These are phyloP conservation scores for Apocynum venetum DNA, from an alignment of 257 asterid genomes.

Conservation along the genomic window DNA sequence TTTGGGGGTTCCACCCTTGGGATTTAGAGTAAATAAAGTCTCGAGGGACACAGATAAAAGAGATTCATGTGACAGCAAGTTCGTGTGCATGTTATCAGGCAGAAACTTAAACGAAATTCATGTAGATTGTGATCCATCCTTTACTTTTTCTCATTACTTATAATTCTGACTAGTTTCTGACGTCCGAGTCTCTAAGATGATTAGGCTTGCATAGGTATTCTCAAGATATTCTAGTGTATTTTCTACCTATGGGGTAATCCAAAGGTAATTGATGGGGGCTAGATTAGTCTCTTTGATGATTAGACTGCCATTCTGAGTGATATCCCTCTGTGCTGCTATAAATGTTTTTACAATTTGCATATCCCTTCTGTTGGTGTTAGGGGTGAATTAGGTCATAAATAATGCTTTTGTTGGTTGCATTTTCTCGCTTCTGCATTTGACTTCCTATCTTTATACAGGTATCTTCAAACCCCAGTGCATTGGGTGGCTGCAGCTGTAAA, in stretches of 20 bases:
- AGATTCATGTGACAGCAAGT: background rate
- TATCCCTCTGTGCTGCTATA: background rate
- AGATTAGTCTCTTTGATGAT: background rate
- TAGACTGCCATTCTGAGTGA: background rate
- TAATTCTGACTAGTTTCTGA: background rate
- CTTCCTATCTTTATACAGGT: conserved; percentile 42
- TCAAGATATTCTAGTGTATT: background rate
- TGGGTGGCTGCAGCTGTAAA: conserved; percentile 96
- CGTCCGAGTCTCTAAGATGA: background rate
- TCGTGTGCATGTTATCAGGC: background rate
- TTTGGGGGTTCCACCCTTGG: background rate
- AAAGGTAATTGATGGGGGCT: background rate
- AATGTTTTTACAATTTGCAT: background rate
- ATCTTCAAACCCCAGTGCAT: conserved; percentile 86
- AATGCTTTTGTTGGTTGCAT: background rate
- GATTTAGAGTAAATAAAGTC: background rate
- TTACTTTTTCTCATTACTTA: background rate
- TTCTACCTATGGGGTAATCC: background rate
- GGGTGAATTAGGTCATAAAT: background rate
- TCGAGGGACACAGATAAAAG: background rate
- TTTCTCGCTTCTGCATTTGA: background rate
- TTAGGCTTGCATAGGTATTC: background rate
- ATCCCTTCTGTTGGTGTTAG: background rate
- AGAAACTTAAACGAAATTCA: background rate
- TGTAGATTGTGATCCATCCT: background rate